These are phyloP conservation scores for Colletotrichum sp. DNA, from an alignment of 2,329 filamentous ascomycete genomes.

Conservation along the genomic window DNA sequence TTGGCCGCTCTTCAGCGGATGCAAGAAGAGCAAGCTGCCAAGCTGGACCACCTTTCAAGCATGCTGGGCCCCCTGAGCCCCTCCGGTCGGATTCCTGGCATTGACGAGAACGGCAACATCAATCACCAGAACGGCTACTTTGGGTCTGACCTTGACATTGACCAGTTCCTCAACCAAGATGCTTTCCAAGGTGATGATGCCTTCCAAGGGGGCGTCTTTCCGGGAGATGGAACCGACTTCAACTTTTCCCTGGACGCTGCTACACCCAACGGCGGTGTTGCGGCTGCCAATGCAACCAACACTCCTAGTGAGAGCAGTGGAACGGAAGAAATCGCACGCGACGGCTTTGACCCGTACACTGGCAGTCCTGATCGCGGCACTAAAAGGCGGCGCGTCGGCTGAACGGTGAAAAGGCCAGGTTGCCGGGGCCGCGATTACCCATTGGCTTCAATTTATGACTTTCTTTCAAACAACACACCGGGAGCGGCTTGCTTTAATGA, in stretches of 20 bases:
- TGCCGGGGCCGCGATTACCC: background rate
- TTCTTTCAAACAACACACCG: background rate
- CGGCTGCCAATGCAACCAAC: constrained; percentile 33
- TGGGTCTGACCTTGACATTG: constrained; percentile 49
- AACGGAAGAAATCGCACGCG: constrained; percentile 56
- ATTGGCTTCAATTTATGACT: background rate
- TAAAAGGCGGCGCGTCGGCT: constrained; percentile 43
- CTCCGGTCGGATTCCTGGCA: constrained; percentile 76
- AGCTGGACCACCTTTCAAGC: constrained; percentile 76
- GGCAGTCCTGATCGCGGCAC: constrained; percentile 29
- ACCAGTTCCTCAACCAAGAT: constrained; percentile 51
- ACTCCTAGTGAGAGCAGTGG: constrained; percentile 48
- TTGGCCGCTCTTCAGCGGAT: constrained; percentile 80
- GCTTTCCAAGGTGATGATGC: constrained; percentile 48
- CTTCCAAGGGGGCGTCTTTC: constrained; percentile 43
- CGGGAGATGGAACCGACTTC: constrained; percentile 51
- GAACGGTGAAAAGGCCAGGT: background rate
- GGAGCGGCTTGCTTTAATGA: background rate
- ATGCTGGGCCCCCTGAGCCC: constrained; percentile 82
- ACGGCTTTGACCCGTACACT: constrained; percentile 40
- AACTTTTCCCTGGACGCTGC: constrained; percentile 53
- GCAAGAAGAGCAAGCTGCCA: constrained; percentile 78
- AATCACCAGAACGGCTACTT: constrained; percentile 33
- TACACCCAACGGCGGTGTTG: constrained; percentile 24
- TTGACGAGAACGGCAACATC: constrained; percentile 48